Evolutionary conservation across 2,329 filamentous ascomycete genomes (phyloP).

Genomic region (Paecilomyces formosus): DNA sequence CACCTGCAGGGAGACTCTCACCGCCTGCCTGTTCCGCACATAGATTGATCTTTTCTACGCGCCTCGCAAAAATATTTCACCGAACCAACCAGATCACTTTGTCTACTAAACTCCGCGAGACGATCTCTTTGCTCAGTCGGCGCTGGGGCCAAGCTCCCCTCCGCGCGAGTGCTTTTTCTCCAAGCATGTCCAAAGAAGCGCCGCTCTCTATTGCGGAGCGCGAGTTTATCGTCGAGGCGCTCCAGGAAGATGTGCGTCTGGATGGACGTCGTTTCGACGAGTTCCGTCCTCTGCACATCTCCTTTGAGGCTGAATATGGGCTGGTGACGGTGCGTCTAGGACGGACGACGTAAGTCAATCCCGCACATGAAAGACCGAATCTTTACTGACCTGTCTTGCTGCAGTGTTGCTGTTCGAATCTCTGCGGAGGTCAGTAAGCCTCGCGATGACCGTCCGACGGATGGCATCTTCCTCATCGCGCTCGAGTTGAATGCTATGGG

Average conservation of each 20-base stretch:
- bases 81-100: constrained; percentile 4
- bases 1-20: neutral
- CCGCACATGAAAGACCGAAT: neutral
- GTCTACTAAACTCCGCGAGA: constrained; percentile 1
- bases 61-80: neutral
- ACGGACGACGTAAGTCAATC: constrained; percentile 69
- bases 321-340: constrained; percentile 80
- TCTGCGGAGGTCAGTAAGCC: constrained; percentile 84
- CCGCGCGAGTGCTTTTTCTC: constrained; percentile 6
- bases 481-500: constrained; percentile 90
- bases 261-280: constrained; percentile 78
- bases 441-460: constrained; percentile 81
- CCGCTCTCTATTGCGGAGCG: constrained; percentile 86
- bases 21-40: neutral
- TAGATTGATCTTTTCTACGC: neutral
- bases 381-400: constrained; percentile 11
- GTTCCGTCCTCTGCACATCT: constrained; percentile 68
- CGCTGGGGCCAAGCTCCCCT: constrained; percentile 17
- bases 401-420: constrained; percentile 72
- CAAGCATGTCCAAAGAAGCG: constrained; percentile 79
- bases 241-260: constrained; percentile 71
- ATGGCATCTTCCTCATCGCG: constrained; percentile 87
- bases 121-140: constrained; percentile 9
- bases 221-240: constrained; percentile 74
- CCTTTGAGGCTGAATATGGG: constrained; percentile 86